A percentile compares a stretch with the other conserved stretches of the same genome.
Conservation (phyloP, 179 eudicot species). For the Pouteria campechiana region DNA sequence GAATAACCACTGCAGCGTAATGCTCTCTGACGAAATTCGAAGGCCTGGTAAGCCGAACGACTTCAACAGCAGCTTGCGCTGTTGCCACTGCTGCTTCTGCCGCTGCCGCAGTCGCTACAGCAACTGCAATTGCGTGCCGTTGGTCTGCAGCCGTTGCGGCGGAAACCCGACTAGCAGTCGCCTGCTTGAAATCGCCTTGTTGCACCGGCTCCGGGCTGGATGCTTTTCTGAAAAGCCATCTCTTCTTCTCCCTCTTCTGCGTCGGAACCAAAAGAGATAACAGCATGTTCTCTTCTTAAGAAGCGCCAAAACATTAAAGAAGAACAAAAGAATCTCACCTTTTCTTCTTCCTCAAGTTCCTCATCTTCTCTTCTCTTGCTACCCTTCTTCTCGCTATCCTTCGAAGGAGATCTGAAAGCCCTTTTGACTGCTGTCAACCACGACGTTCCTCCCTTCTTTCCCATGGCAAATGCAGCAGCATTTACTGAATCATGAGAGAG, state of each 20-base stretch:
- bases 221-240: slow-evolving; percentile 74
- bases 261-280: not conserved
- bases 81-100: slow-evolving; percentile 80
- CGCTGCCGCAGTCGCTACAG: slow-evolving; percentile 63
- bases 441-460: slow-evolving; percentile 35
- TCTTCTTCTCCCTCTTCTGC: slow-evolving; percentile 63
- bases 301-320: not conserved
- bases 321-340: slow-evolving; percentile 16
- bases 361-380: slow-evolving; percentile 29
- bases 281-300: not conserved
- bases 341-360: slow-evolving; percentile 44
- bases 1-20: slow-evolving; percentile 63
- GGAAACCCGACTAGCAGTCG: not conserved
- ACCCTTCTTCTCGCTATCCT: slow-evolving; percentile 30
- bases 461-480: no score
- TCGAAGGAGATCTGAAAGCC: slow-evolving; percentile 62
- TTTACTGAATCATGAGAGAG: no score
- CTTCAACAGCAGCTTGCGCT: slow-evolving; percentile 66
- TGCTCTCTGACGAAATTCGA: slow-evolving; percentile 22
- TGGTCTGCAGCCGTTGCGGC: slow-evolving; percentile 23
- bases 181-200: slow-evolving; percentile 14
- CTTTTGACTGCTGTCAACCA: slow-evolving; percentile 65
- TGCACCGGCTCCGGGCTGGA: slow-evolving; percentile 22
- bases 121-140: slow-evolving; percentile 68
- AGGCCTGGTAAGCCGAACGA: slow-evolving; percentile 37